Evolutionary conservation across 192 early-diverging fungal genomes (phyloP), one percentile per base, ranked within the genome.

Genomic region (Backusella macrospora): DNA sequence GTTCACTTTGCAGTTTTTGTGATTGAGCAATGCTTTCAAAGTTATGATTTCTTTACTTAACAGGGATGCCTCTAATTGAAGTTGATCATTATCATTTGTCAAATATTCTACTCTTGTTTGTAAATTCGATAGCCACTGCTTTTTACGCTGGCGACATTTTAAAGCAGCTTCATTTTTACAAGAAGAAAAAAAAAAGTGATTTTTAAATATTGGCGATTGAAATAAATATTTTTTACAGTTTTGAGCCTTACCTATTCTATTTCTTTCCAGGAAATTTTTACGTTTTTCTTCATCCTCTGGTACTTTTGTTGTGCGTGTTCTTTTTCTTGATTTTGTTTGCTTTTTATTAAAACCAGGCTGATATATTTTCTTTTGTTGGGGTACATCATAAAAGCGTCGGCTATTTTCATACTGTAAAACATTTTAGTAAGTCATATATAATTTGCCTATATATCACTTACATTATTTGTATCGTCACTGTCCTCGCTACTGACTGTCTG

Each of bases 91-190:
- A 38, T 93, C 91, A 14, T 77, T 80, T 2, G 89, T 81, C 26
- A 92, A 74, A 48, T 81, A 83, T 49, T 88, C 85, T 37, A 87
- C 86, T 66, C 85, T 85, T 39, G 81, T 70, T 65, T 97, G 93
- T 67, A 96, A 87, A 68, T 90, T 87, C 65, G 87, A 81, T 16
- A 97, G 82, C 94, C 93, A 95, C 76, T 93, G 84, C 80, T 97
- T 96, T 81, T 97, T 97, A 70, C 93, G 91, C 73, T 94, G 94
- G 15, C 95, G 88, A 72, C 95, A 97, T 82, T 97, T 97, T 21
- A 92, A 81, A 0, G 95, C 95, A 39, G 95, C 95, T 82, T 77
- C 40, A 14, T 46, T 46, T 46, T 46, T 23, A 76, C 21, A 21
- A 69, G 40, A 6, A 70, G 64, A 48, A 15, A 67, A 73, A 64